Base-by-base conservation (phyloP, 768 basidiomycete genomes). In the Clathrus columnatus region DNA sequence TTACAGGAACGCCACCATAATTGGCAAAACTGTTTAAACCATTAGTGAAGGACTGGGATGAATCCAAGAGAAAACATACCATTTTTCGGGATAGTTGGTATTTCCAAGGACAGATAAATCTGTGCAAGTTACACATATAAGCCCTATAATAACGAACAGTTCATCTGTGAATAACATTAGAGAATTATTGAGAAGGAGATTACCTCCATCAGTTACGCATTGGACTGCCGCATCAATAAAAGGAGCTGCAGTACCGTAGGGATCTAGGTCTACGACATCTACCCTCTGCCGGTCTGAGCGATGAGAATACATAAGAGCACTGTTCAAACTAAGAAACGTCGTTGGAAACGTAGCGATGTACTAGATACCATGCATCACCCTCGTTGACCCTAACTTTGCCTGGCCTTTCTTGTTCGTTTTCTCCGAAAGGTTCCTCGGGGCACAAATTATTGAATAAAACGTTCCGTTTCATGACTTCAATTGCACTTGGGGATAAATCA, bases 151-250 rank as follows among this genome's bases (percentile, higher is more conserved):
- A 41, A 23, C 45, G 4, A 58, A 20, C n/a, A 11, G 30, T 44
- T 44, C 56, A 36, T 3, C 4, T 11, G n/a, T n/a, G 36, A 8
- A 11, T 29, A 18, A 24, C 14, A 51, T 43, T 30, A 55, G 20
- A 47, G 14, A 14, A 48, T 27, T 14, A 26, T 14, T 50, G 16
- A 50, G 46, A 10, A 42, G 18, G 45, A 11, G 29, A 48, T 42
- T 57, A 85, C 94, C 95, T 67, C 89, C 93, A 61, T 94, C 93
- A 28, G 82, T 80, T 7, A 96, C 75, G 56, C 82, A 82, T 63
- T 97, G 93, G 16, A 99, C 84, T 0, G 95, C 93, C 20, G 85
- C 85, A 62, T 99, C 96, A 24, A 99, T 85, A 67, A 99, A 99
- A 2, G 95, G 96, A 4, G 92, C 87, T 0, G 96, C 96, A 7